Base-by-base conservation (phyloP, 768 basidiomycete species). In the Neoboletus subvelutipes region DNA sequence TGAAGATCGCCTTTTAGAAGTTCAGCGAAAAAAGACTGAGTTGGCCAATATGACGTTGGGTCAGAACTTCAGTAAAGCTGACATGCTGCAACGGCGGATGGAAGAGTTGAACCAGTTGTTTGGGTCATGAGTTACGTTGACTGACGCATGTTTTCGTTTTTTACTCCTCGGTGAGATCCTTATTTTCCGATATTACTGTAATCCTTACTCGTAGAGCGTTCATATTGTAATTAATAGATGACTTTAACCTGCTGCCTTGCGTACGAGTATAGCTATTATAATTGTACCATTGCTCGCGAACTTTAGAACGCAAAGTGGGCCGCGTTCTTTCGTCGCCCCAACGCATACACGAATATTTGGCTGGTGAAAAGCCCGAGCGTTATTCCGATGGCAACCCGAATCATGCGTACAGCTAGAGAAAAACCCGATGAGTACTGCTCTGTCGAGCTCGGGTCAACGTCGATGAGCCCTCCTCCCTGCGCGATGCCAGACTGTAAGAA, bases 41-140 rank as follows among this genome's bases (percentile, higher is more conserved):
- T 76, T 99, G 55, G 96, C 96, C 42, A 93, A 97, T 65, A 86
- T 97, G 84, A 95, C 96, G 5, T 80, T 97, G 43, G 92, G 90
- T 40, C 85, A 91, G 62, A 88, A 83, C 67, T 82, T 91, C 72
- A 93, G 84, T 76, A 95, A 96, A 71, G 83, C 88, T 40, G 95
- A 98, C 67, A 76, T 98, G 63, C 75, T 91, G 71, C 85, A 88
- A 58, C 86, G 92, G 57, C 87, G 95, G 58, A 78, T 94, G 82
- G 92, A 95, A 64, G 94, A 97, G 67, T 80, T 96, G 57, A 80
- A 82, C 55, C 83, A 90, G 69, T 75, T 93, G 54, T 92, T 93
- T 68, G 80, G 82, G 59, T 76, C 64, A 26, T 73, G 70, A 72
- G n/a, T 70, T 70, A 64, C 57, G 55, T 62, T 42, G 62, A 64